These are phyloP conservation scores for Exophiala aquamarina DNA, from an alignment of 2,329 filamentous ascomycete genomes.

Conservation along the genomic window DNA sequence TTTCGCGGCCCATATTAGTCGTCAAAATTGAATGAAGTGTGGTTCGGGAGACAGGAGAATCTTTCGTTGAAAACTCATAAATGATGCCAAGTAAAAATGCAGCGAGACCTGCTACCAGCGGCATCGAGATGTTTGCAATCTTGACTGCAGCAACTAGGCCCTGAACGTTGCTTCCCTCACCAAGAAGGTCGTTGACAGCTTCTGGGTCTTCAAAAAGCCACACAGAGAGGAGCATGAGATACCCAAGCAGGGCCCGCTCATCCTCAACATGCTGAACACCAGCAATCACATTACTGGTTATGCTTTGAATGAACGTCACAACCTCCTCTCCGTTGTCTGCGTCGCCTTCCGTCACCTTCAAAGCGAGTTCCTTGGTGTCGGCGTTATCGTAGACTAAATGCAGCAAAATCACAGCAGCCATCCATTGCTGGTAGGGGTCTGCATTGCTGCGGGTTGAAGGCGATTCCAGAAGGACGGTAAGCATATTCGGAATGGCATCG, in stretches of 20 bases:
- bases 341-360: constrained; percentile 85
- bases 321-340: constrained; percentile 89
- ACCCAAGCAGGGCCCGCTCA: constrained; percentile 75
- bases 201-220: constrained; percentile 93
- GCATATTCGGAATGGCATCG: constrained; percentile 82
- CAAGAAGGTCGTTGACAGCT: constrained; percentile 88
- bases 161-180: constrained; percentile 90
- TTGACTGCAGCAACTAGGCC: constrained; percentile 75
- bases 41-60: constrained; percentile 82
- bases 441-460: constrained; percentile 59
- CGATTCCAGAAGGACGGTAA: constrained; percentile 76
- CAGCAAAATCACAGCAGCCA: constrained; percentile 82
- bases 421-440: constrained; percentile 88
- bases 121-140: constrained; percentile 59
- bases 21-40: constrained; percentile 78
- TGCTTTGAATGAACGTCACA: constrained; percentile 85
- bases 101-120: constrained; percentile 76
- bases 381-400: constrained; percentile 80
- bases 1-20: constrained; percentile 77
- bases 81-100: constrained; percentile 81
- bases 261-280: constrained; percentile 76
- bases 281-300: constrained; percentile 81
- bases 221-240: constrained; percentile 81
- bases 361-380: constrained; percentile 74
- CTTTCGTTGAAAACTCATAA: constrained; percentile 97